Base-by-base conservation (phyloP, 148 eudicot species). In the Cornus kousa region DNA sequence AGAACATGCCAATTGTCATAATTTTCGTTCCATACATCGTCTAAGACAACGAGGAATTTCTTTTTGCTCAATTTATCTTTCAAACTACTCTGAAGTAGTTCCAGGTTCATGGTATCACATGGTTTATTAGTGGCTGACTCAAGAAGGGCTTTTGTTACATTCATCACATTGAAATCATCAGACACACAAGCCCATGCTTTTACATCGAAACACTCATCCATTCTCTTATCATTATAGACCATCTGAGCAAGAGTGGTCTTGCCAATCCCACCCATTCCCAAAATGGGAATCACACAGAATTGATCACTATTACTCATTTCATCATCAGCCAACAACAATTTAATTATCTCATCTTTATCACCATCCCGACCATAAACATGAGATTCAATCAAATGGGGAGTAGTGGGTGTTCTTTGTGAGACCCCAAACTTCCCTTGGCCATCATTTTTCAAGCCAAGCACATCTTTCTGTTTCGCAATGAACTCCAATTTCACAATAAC, bases 21-120 rank as follows among this genome's bases (percentile, higher is more conserved):
- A 22, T 78, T 71, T 9, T 76, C 84, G 69, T 81, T 77, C 86
- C 86, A 81, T 24, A 83, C 80, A 81, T 83, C 86, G 66, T 86
- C 88, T 32, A 86, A 31, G 17, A 86, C 86, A 37, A 83, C 33
- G 20, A 86, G 66, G 68, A 80, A 76, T 33, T 32, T 83, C 24
- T 79, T 69, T 2, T 75, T 75, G 2, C 33, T 22, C 20, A 86
- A 32, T 16, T 19, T 13, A 14, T 69, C 66, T 11, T 67, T 20
- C 24, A 86, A 64, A 13, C 13, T 9, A 9, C 24, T 24, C 53
- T 84, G 87, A 20, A 81, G 55, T 28, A 22, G 32, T 16, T 79
- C 77, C 32, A 82, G 53, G 67, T 81, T 60, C 14, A 70, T 14
- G 22, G 68, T 43, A 17, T 40, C 70, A 40, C n/a, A 59, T 14